Evolutionary conservation across 352 stramenopile species (phyloP).

Genomic region (Globisporangium nagaii): DNA sequence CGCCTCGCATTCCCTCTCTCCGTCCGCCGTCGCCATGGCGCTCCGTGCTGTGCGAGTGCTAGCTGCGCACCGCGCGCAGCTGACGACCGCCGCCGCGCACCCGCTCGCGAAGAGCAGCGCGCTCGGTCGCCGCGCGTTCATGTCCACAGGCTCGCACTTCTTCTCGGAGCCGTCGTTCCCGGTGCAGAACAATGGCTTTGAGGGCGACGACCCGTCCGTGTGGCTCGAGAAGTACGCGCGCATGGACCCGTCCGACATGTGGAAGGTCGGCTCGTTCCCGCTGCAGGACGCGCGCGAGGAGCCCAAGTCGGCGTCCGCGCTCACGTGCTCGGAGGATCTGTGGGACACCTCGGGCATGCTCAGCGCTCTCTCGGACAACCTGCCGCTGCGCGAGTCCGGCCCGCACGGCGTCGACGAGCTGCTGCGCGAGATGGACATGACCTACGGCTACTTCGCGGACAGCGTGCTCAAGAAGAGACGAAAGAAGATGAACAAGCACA

Average conservation of each 20-base stretch:
- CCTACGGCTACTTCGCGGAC: constrained; percentile 67
- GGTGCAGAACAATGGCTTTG: constrained; percentile 21
- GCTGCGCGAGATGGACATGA: constrained; percentile 52
- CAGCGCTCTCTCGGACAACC: constrained; percentile 49
- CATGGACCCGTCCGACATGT: constrained; percentile 56
- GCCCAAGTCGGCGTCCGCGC: constrained; percentile 14
- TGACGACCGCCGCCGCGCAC: neutral
- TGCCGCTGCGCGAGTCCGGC: constrained; percentile 48
- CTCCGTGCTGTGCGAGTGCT: constrained; percentile 15
- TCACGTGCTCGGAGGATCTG: constrained; percentile 47
- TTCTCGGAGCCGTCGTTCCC: constrained; percentile 68
- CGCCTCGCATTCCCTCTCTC: no score
- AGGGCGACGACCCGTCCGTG: constrained; percentile 38
- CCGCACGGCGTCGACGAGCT: constrained; percentile 43
- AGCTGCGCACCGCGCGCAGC: constrained; percentile 8
- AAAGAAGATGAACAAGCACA: constrained; percentile 94
- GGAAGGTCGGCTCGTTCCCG: constrained; percentile 73
- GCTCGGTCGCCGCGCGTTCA: constrained; percentile 43
- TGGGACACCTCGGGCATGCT: constrained; percentile 84
- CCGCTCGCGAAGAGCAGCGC: constrained; percentile 7
- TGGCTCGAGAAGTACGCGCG: constrained; percentile 63
- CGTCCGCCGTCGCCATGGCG: constrained; percentile 7
- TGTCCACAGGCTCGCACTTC: constrained; percentile 60
- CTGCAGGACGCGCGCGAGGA: constrained; percentile 24
- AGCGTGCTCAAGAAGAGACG: constrained; percentile 87